Conservation (phyloP, 148 eudicot species). For the Rhododendron griersonianum region DNA sequence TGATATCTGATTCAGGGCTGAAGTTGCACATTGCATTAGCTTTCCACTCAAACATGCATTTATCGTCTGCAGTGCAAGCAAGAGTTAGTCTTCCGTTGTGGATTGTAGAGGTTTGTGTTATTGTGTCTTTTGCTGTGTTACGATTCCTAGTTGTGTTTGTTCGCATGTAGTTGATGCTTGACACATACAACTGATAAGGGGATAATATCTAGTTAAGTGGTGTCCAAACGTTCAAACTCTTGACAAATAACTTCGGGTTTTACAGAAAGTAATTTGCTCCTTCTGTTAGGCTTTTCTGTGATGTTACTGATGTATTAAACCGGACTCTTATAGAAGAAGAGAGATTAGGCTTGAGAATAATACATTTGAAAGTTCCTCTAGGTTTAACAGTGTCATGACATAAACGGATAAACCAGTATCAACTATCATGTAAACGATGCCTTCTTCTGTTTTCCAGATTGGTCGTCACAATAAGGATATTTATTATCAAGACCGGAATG, state of each 20-base stretch:
- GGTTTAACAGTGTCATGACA: background rate
- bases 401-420: background rate
- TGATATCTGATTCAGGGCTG: constrained; percentile 48
- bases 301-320: background rate
- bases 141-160: background rate
- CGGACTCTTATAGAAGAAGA: background rate
- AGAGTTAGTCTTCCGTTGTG: constrained; percentile 52
- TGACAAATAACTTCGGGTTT: background rate
- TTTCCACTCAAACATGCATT: constrained; percentile 52
- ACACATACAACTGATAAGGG: background rate
- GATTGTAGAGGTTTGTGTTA: constrained; percentile 45
- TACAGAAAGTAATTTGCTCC: background rate
- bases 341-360: background rate
- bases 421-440: background rate
- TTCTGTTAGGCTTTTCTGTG: background rate
- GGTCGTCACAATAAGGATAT: constrained; percentile 49
- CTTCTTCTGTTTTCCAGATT: constrained; percentile 30
- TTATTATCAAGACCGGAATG: constrained; percentile 45
- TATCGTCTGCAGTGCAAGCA: constrained; percentile 30
- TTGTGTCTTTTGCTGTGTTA: background rate
- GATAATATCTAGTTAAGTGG: background rate
- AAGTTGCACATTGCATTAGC: constrained; percentile 62
- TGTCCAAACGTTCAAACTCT: background rate
- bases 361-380: background rate
- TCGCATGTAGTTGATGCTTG: background rate